These are phyloP conservation scores for Ogataea neopini DNA, from an alignment of 805 yeast species.

Conservation along the genomic window DNA sequence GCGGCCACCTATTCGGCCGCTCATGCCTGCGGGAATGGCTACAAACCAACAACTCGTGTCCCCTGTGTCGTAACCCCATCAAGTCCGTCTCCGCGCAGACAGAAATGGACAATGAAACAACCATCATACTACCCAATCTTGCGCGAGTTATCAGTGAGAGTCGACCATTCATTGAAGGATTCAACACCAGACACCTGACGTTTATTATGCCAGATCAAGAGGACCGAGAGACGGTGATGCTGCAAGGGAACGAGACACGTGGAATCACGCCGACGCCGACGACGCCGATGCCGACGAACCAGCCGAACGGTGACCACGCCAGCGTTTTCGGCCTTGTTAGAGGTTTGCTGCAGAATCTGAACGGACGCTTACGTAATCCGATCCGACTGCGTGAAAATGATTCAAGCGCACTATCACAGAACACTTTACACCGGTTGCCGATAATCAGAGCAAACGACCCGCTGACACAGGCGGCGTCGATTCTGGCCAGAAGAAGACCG, in stretches of 20 bases:
- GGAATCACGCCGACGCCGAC: conserved; percentile 7
- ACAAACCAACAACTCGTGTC: conserved; percentile 71
- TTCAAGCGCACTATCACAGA: conserved; percentile 7
- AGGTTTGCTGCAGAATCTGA: conserved; percentile 25
- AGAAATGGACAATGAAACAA: conserved; percentile 27
- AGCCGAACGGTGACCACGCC: conserved; percentile 10
- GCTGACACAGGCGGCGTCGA: conserved; percentile 1
- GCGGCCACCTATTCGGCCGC: conserved; percentile 85
- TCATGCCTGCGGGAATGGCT: conserved; percentile 88
- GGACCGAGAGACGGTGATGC: conserved; percentile 12
- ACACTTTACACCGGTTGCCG: conserved; percentile 18
- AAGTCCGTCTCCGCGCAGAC: conserved; percentile 29
- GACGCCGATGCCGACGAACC: neutral
- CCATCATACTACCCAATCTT: conserved; percentile 38
- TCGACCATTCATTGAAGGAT: conserved; percentile 32
- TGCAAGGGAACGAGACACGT: conserved; percentile 13
- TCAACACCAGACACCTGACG: conserved; percentile 33
- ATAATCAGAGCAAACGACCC: conserved; percentile 13
- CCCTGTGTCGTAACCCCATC: conserved; percentile 72
- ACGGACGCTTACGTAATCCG: conserved; percentile 27
- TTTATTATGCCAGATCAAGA: conserved; percentile 36
- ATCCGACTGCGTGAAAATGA: conserved; percentile 15
- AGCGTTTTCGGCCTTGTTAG: conserved; percentile 28
- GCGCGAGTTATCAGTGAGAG: conserved; percentile 36
- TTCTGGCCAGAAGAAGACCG: conserved; percentile 11